Percentiles rank a stretch among this genome's conserved stretches.
These are phyloP conservation scores for Apocynum venetum DNA, from an alignment of 257 asterid species.

Conservation along the genomic window DNA sequence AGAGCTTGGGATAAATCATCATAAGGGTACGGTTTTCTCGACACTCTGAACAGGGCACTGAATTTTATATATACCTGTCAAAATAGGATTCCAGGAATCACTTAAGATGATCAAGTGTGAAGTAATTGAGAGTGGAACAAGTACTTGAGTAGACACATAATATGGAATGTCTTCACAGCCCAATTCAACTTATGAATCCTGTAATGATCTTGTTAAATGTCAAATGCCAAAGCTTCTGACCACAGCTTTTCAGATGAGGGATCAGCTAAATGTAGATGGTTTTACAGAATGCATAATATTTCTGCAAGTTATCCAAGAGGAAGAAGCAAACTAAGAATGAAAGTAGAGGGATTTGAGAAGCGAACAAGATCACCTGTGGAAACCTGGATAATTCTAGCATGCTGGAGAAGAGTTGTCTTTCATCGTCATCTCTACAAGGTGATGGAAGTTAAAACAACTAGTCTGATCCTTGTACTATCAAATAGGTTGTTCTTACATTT, in stretches of 20 bases:
- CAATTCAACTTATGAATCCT: not conserved
- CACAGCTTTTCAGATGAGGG: not conserved
- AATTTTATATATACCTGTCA: conserved; percentile 66
- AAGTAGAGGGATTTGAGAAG: not conserved
- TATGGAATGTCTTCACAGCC: not conserved
- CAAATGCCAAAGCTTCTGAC: not conserved
- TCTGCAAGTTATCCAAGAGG: not conserved
- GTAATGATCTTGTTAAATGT: not conserved
- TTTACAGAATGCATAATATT: not conserved
- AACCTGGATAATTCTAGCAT: conserved; percentile 65
- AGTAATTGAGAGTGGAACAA: not conserved
- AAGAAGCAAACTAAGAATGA: not conserved
- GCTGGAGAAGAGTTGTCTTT: conserved; percentile 40
- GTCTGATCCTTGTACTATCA: not conserved
- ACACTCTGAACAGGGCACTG: conserved; percentile 75
- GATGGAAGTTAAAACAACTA: conserved; percentile 13
- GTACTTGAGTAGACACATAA: not conserved
- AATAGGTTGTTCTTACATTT: not conserved
- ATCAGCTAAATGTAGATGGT: not conserved
- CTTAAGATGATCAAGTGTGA: not conserved
- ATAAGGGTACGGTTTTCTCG: conserved; percentile 57
- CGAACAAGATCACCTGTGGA: conserved; percentile 41
- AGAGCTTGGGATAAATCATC: conserved; percentile 51
- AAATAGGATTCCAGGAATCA: not conserved
- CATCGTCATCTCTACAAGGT: conserved; percentile 49